Base-by-base conservation (phyloP, 768 basidiomycete genomes). In the Calvatia gigantea region DNA sequence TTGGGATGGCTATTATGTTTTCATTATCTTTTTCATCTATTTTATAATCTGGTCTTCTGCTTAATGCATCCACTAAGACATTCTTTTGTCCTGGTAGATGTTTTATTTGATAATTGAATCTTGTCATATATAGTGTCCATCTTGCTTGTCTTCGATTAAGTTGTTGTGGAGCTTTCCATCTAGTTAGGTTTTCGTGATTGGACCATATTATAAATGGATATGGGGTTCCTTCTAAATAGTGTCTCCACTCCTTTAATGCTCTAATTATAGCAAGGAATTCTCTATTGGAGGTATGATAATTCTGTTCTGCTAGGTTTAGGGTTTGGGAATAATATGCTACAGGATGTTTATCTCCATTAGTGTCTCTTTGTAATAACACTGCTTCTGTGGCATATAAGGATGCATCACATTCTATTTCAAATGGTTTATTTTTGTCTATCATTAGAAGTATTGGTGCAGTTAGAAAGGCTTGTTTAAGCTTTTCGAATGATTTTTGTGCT, bases 391-490 rank as follows among this genome's bases (percentile, higher is more conserved):
- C 48, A 49, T 49, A 21, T 3, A 6, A 12, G 19, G 48, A 49
- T n/a, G 48, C 25, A 21, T 49, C 19, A 8, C 19, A 12, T 21
- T 35, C 7, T 2, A 49, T 49, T 49, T 37, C 19, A 21, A 35
- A 49, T 4, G 31, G 31, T 35, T 37, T 37, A 2, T 32, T 25
- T 2, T 4, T n/a, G 21, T 49, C 21, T 1, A 33, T 31, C 7
- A 8, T 35, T 3, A 23, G 5, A 17, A 17, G 31, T 2, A 23
- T 21, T 14, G 27, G n/a, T 35, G 1, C 4, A 7, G 19, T 23
- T 49, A 21, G 54, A 33, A 76, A 60, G 0, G 7, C 7, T 0
- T 46, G n/a, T 29, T 75, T 77, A 4, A 76, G 59, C 0, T 4
- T 4, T 0, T 67, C 38, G 29, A 76, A 75, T 0, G 67, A 65